A percentile compares a stretch with the other conserved stretches of the same genome.
Evolutionary conservation across 257 asterid genomes (phyloP).

Genomic region (Solanum chmielewskii): DNA sequence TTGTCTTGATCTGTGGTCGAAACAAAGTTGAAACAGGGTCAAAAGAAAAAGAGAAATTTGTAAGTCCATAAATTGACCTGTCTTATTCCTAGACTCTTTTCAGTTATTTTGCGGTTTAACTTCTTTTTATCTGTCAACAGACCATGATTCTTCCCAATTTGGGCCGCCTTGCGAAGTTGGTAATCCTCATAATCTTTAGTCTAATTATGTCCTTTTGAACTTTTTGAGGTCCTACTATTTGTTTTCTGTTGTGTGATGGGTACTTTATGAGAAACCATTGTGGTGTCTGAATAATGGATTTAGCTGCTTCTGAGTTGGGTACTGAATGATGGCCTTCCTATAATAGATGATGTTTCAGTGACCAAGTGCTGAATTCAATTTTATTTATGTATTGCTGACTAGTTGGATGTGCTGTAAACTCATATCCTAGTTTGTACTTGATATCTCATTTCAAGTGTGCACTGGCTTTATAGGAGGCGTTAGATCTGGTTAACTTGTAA

Average conservation of each 20-base stretch:
- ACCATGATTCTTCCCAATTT: constrained; percentile 88
- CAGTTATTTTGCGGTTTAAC: constrained; percentile 5
- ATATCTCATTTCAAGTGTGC: neutral
- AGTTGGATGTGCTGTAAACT: neutral
- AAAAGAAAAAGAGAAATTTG: constrained; percentile 85
- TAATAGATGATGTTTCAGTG: neutral
- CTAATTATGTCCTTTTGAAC: neutral
- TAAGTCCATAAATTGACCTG: constrained; percentile 24
- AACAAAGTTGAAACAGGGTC: constrained; percentile 65
- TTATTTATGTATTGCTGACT: neutral
- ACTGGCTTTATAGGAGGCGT: neutral
- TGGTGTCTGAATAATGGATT: neutral
- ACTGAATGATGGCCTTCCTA: neutral
- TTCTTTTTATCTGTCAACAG: constrained; percentile 38
- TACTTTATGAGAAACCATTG: neutral
- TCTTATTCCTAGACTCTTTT: neutral
- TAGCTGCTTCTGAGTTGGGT: neutral
- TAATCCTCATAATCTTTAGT: constrained; percentile 25
- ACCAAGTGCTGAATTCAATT: neutral
- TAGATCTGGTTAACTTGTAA: neutral
- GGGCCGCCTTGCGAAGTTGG: constrained; percentile 94
- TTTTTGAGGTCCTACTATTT: neutral
- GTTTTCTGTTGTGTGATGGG: neutral
- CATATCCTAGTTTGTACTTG: neutral
- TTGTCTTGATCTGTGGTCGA: constrained; percentile 79